These are phyloP conservation scores for Plantago ovata DNA, from an alignment of 257 asterid genomes.

Conservation along the genomic window DNA sequence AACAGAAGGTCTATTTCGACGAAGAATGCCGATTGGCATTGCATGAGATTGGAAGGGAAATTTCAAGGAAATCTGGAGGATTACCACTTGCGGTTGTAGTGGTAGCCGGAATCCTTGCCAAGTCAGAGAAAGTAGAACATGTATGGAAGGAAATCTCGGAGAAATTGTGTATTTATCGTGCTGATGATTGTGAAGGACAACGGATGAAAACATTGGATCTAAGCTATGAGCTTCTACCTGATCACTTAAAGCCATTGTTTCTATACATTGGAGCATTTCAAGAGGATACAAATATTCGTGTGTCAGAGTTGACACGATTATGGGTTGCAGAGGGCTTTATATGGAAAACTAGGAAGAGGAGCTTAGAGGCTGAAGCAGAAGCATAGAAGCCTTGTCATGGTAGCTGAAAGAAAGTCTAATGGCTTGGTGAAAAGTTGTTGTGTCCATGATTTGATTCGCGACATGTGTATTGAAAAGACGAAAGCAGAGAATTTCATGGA, in stretches of 20 bases:
- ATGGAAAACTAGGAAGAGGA: too few relatives aligned
- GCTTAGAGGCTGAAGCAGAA: too few relatives aligned
- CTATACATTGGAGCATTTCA: too few relatives aligned
- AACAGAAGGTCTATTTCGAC: background rate
- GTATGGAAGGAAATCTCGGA: background rate
- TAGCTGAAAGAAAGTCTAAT: too few relatives aligned
- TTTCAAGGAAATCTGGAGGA: background rate
- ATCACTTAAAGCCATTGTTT: conserved; percentile 8
- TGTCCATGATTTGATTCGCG: too few relatives aligned
- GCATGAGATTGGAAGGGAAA: background rate
- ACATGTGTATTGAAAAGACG: too few relatives aligned
- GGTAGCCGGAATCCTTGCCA: conserved; percentile 2
- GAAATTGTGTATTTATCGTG: background rate
- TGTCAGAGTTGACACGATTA: background rate
- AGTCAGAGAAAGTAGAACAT: background rate
- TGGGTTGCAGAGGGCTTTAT: background rate
- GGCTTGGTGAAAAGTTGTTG: too few relatives aligned
- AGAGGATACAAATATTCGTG: background rate
- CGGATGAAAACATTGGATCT: background rate
- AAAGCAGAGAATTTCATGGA: background rate
- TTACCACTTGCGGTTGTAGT: conserved; percentile 4
- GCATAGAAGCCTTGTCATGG: too few relatives aligned
- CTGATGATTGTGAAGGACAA: background rate
- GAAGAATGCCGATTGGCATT: background rate
- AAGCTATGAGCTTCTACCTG: conserved; percentile 1